These are phyloP conservation scores for Syzygium aqueum DNA, from an alignment of 345 rosid species.

Conservation along the genomic window DNA sequence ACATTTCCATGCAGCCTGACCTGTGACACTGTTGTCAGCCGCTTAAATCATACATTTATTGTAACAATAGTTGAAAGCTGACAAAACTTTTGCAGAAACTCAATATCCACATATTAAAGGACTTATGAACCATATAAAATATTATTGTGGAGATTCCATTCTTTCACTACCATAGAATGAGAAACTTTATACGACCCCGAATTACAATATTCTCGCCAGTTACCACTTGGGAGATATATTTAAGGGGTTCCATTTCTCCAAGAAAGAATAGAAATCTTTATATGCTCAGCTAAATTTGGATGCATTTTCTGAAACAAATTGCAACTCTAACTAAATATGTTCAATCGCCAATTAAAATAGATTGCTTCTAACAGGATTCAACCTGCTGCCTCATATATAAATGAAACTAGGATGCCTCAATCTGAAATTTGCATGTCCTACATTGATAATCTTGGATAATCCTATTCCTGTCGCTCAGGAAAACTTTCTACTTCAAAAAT, in stretches of 20 bases:
- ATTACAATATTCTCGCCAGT: not conserved
- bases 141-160: not conserved
- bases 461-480: not conserved
- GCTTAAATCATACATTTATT: not conserved
- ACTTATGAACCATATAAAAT: not conserved
- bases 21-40: not conserved
- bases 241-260: not conserved
- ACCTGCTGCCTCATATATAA: not conserved
- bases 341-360: not conserved
- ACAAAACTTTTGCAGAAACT: not conserved
- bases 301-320: not conserved
- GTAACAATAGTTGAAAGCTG: not conserved
- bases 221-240: not conserved
- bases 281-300: not conserved
- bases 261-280: not conserved
- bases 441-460: not conserved
- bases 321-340: not conserved
- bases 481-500: not conserved
- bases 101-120: not conserved
- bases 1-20: not conserved
- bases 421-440: not conserved
- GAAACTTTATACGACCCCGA: not conserved
- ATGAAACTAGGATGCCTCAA: not conserved
- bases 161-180: not conserved
- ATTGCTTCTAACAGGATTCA: not conserved